Conservation (phyloP, 1,139 yeast species). For the Ogataea hybrid region DNA sequence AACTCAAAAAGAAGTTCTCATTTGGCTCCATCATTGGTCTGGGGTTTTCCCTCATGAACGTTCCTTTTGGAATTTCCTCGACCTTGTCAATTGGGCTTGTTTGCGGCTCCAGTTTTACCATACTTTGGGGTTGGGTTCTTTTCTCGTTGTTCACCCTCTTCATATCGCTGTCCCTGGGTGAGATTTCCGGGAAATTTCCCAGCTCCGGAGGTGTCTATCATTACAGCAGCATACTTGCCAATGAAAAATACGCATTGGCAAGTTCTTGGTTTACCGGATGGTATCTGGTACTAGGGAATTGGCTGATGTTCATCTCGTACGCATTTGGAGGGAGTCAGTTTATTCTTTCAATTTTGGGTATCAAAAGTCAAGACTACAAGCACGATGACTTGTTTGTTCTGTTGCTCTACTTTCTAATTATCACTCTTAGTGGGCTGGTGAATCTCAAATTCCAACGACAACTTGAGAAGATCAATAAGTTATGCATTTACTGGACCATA, state of each 20-base stretch:
- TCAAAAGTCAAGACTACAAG: conserved; percentile 56
- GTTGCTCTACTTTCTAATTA: conserved; percentile 51
- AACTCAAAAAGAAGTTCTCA: conserved; percentile 60
- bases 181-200: conserved; percentile 71
- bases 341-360: conserved; percentile 60
- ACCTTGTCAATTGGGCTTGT: conserved; percentile 66
- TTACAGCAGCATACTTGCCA: conserved; percentile 68
- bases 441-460: conserved; percentile 58
- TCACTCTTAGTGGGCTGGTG: conserved; percentile 58
- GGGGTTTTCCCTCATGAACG: conserved; percentile 77
- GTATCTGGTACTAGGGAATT: conserved; percentile 68
- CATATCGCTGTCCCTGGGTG: conserved; percentile 67
- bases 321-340: conserved; percentile 76
- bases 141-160: conserved; percentile 60
- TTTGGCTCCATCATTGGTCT: conserved; percentile 69
- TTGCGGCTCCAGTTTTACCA: conserved; percentile 73
- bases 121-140: conserved; percentile 66
- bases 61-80: conserved; percentile 71
- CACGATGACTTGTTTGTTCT: conserved; percentile 57
- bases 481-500: conserved; percentile 72
- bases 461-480: conserved; percentile 60
- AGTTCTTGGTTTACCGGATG: conserved; percentile 79
- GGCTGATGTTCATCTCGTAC: conserved; percentile 73
- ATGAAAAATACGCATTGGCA: conserved; percentile 49
- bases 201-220: conserved; percentile 75